Evolutionary conservation across 345 rosid species (phyloP), one percentile per base, ranked within the genome.

Genomic region (Boechera stricta): DNA sequence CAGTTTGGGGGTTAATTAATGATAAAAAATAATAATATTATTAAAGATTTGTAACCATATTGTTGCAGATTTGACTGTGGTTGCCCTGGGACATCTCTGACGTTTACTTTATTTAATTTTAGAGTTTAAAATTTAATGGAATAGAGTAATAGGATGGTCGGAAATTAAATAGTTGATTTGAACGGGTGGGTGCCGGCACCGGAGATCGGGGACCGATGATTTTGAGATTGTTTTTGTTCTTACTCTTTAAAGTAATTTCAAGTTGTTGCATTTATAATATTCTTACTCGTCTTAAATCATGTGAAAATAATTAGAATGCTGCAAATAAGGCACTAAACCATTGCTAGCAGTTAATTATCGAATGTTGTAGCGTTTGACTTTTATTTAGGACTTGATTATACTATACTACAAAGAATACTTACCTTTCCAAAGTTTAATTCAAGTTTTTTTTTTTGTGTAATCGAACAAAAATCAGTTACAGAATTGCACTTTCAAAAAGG

Each of bases 181-280:
- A 47, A 57, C 61, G 72, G 77, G 77, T 58, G 64, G 62, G 69
- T 78, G 62, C 77, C 73, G 73, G 80, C 49, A 72, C 77, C 81
- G 73, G 73, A 42, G 81, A 72, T 31, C 77, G 59, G 24, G 77
- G 77, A 51, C 67, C 61, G 70, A 65, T 72, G 75, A 11, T 62
- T 56, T 57, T 67, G 80, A 51, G 55, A 62, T 32, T 73, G 35
- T 33, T 58, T 67, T 52, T 13, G 18, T 31, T 32, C 10, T 64
- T 42, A 63, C 45, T 55, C 45, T 6, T 49, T 36, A 8, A 15
- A 28, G 32, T 29, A 42, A n/a, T 2, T 16, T 15, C 24, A n/a
- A 44, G 9, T 59, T 9, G 53, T 67, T 67, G 54, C 16, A 59
- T 59, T 75, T 67, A 49, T 15, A 26, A n/a, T n/a, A 32, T 26